A percentile compares a stretch with the other conserved stretches of the same genome.
phyloP scores from a whole-genome alignment of 148 eudicot genomes.

The Rhododendron ferrugineum region DNA sequence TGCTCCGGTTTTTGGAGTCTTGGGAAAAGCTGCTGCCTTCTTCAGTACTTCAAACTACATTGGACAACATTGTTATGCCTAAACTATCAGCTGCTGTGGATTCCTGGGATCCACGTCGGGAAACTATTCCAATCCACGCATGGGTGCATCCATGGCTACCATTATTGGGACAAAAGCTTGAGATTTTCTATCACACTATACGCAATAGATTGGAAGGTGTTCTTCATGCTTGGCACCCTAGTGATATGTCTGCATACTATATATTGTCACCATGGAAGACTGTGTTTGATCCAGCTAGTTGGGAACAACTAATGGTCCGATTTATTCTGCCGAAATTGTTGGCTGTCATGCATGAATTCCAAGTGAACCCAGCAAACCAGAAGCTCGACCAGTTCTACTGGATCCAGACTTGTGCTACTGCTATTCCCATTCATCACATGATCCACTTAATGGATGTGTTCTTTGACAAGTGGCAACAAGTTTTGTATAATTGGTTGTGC shows the following conservation, averaged over 20 bases:
- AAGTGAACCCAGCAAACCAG: constrained; percentile 77
- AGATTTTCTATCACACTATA: constrained; percentile 50
- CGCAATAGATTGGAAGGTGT: constrained; percentile 58
- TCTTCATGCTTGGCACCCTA: constrained; percentile 90
- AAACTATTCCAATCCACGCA: constrained; percentile 80
- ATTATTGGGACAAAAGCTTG: constrained; percentile 63
- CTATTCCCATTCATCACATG: constrained; percentile 73
- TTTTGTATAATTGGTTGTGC: constrained; percentile 68
- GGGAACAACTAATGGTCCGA: constrained; percentile 81
- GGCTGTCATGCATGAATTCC: constrained; percentile 60
- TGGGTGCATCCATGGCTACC: constrained; percentile 98
- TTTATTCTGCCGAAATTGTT: constrained; percentile 68
- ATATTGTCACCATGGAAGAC: constrained; percentile 78
- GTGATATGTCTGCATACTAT: constrained; percentile 63
- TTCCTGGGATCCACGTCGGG: constrained; percentile 78
- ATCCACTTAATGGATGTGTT: constrained; percentile 65
- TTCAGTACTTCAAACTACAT: constrained; percentile 50
- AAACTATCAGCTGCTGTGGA: constrained; percentile 74
- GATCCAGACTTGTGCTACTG: constrained; percentile 70
- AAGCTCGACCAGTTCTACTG: constrained; percentile 57
- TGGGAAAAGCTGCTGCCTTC: constrained; percentile 80
- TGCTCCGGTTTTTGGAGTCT: constrained; percentile 65
- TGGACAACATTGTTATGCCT: constrained; percentile 69
- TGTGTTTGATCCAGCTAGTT: constrained; percentile 72
- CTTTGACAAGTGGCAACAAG: constrained; percentile 82